These are phyloP conservation scores for Nothophytophthora sp. DNA, from an alignment of 352 stramenopile species.

Conservation along the genomic window DNA sequence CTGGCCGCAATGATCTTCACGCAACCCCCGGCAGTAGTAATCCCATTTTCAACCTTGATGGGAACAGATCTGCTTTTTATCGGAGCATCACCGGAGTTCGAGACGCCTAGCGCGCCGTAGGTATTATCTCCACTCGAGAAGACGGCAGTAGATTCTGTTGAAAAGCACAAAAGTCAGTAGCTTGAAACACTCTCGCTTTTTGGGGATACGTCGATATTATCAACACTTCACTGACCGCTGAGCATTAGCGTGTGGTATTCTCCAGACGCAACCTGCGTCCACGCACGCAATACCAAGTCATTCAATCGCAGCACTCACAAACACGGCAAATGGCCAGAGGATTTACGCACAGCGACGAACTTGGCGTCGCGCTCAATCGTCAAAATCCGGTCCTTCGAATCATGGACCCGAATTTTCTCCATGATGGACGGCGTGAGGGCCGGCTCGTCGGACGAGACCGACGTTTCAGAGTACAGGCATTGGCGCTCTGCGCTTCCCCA, in stretches of 20 bases:
- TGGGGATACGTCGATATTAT: too few relatives aligned
- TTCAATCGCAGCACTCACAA: too few relatives aligned
- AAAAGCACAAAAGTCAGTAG: background rate
- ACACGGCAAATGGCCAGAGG: too few relatives aligned
- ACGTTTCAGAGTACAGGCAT: slow-evolving; percentile 31
- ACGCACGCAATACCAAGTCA: background rate
- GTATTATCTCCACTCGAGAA: slow-evolving; percentile 79
- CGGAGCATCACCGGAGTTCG: background rate
- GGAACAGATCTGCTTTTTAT: slow-evolving; percentile 11
- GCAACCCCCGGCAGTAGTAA: slow-evolving; percentile 17
- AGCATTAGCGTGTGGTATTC: slow-evolving; percentile 81
- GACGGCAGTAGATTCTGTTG: slow-evolving; percentile 59
- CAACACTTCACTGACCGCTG: slow-evolving; percentile 35
- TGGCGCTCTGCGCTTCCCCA: slow-evolving; percentile 64
- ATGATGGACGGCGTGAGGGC: slow-evolving; percentile 40
- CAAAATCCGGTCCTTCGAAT: slow-evolving; percentile 35
- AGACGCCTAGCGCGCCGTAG: slow-evolving; percentile 49
- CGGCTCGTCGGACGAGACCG: slow-evolving; percentile 15
- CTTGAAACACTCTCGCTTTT: too few relatives aligned
- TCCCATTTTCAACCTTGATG: slow-evolving; percentile 31
- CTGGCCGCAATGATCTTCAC: slow-evolving; percentile 62
- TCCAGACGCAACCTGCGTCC: slow-evolving; percentile 55
- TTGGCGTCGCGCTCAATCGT: slow-evolving; percentile 69
- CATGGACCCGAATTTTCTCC: slow-evolving; percentile 51
- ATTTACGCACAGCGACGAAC: slow-evolving; percentile 46